Base-by-base conservation (phyloP, 805 yeast species). In the Ogataea angusta region DNA sequence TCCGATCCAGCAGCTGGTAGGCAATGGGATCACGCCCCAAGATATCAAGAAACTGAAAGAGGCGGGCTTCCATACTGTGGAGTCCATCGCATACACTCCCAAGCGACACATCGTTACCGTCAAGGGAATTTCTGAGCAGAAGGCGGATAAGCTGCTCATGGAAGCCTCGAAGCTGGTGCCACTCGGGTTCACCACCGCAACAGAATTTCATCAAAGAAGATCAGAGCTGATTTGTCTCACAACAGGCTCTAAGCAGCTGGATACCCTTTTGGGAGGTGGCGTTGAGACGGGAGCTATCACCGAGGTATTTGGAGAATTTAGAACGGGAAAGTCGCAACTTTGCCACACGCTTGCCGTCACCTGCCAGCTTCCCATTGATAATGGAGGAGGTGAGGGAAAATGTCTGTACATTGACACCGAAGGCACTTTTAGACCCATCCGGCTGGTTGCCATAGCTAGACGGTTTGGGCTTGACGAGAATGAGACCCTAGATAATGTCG, bases 361-460 rank as follows among this genome's bases (percentile, higher is more conserved):
- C 2, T 91, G 98, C 62, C 99, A 91, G 64, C 70, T 93, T 41
- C 98, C 98, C 4, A 78, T 91, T 36, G 97, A 90, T 59, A 83
- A 85, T 84, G 97, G 97, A 29, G 99, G 99, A 46, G 99, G 96
- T 37, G 99, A 93, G 67, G 99, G 99, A 24, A 89, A 93, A 64
- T 91, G 97, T 63, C 70, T 93, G 40, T 93, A 86, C 60, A 90
- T 93, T 46, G 99, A 93, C 58, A 91, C 98, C 0, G 99, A 91
- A 60, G 96, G 97, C 14, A 93, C 99, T 2, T 93, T 93, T 62
- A 75, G 99, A 59, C 97, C 98, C 1, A 83, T 82, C 31, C 76
- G 99, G 54, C 70, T 93, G 51, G 85, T 86, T 7, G 82, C 95
- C 0, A 89, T 93, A 50, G 96, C 96, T 2, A 82, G 82, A 59